Conservation (phyloP, 805 yeast species). For the Candida methanosorbosa region DNA sequence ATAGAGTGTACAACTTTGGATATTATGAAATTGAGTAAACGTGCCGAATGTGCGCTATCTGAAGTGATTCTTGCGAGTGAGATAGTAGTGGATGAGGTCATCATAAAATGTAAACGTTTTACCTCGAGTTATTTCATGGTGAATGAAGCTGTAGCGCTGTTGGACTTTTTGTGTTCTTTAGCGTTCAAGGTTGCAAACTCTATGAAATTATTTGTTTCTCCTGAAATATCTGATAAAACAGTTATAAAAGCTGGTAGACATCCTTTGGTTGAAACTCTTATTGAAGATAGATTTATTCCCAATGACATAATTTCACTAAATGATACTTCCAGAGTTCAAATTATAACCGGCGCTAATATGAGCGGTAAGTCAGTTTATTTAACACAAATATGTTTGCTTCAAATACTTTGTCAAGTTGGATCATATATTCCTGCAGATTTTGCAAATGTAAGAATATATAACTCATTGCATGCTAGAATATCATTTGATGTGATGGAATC, state of each 20-base stretch:
- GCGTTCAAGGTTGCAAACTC: slow-evolving; percentile 16
- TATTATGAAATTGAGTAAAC: slow-evolving; percentile 29
- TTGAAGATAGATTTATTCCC: slow-evolving; percentile 18
- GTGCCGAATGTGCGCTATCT: slow-evolving; percentile 28
- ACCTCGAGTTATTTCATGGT: slow-evolving; percentile 30
- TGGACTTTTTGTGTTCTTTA: slow-evolving; percentile 27
- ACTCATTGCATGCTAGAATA: slow-evolving; percentile 28
- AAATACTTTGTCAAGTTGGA: slow-evolving; percentile 52
- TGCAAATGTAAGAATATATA: slow-evolving; percentile 33
- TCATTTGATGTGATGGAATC: slow-evolving; percentile 26
- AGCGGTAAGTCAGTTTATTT: slow-evolving; percentile 56
- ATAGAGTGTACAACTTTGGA: slow-evolving; percentile 33
- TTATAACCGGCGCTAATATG: slow-evolving; percentile 55
- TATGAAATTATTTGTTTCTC: slow-evolving; percentile 19
- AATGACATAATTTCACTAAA: slow-evolving; percentile 29
- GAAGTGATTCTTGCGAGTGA: slow-evolving; percentile 37
- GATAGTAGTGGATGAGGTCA: slow-evolving; percentile 24
- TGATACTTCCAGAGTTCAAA: slow-evolving; percentile 31
- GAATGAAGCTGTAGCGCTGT: slow-evolving; percentile 32
- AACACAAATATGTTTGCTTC: slow-evolving; percentile 39
- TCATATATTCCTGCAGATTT: slow-evolving; percentile 37
- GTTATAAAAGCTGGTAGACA: slow-evolving; percentile 28
- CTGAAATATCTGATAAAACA: slow-evolving; percentile 27
- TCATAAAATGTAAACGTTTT: slow-evolving; percentile 16
- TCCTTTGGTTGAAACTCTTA: slow-evolving; percentile 28